Evolutionary conservation across 495 filamentous ascomycete species (phyloP).

Genomic region (Filosporella fistucella): DNA sequence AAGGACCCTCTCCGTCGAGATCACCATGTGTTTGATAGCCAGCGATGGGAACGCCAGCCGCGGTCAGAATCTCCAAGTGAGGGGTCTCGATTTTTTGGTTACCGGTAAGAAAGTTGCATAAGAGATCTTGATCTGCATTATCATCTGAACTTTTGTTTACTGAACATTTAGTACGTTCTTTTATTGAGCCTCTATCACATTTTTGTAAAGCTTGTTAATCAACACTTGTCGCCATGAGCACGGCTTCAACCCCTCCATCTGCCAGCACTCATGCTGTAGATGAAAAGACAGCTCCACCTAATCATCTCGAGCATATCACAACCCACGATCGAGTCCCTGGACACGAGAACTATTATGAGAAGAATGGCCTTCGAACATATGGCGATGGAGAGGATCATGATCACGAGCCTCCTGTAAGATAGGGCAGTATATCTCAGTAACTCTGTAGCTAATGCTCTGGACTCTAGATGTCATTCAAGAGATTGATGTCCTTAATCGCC

Average conservation of each 20-base stretch:
- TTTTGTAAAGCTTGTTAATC: too few species aligned
- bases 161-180: too few species aligned
- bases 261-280: constrained; percentile 1
- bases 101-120: too few species aligned
- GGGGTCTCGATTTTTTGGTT: too few species aligned
- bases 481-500: constrained; percentile 55
- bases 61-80: too few species aligned
- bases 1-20: too few species aligned
- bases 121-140: too few species aligned
- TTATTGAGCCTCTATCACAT: too few species aligned
- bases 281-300: background rate
- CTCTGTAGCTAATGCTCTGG: background rate
- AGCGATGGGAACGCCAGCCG: too few species aligned
- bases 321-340: constrained; percentile 26
- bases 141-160: too few species aligned
- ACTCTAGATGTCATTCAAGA: constrained; percentile 44
- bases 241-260: constrained; percentile 9
- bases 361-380: constrained; percentile 43
- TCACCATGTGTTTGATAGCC: too few species aligned
- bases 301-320: constrained; percentile 16
- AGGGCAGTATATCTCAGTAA: background rate
- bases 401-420: constrained; percentile 33
- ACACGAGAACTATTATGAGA: constrained; percentile 44
- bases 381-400: constrained; percentile 49
- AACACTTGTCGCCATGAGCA: constrained; percentile 8